A percentile compares a stretch with the other conserved stretches of the same genome.
phyloP scores from a whole-genome alignment of 2,329 filamentous ascomycete species.

The Botryotinia globosa region DNA sequence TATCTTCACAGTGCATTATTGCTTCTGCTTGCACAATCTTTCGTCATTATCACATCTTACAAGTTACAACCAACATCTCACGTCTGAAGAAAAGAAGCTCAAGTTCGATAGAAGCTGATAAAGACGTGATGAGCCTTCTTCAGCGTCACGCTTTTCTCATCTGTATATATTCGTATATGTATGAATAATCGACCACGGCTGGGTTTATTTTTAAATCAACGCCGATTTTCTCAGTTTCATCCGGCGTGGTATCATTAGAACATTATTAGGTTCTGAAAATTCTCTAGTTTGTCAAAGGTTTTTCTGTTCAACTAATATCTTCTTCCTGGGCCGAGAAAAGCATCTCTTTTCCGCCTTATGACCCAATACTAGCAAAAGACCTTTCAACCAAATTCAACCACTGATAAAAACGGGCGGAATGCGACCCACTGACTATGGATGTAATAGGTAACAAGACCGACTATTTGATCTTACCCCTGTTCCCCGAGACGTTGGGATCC shows the following conservation, averaged over 20 bases:
- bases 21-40: conserved; percentile 9
- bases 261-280: background rate
- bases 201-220: background rate
- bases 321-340: background rate
- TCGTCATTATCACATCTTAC: conserved; percentile 10
- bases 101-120: background rate
- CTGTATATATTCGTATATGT: too few species aligned
- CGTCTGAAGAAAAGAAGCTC: conserved; percentile 5
- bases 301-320: background rate
- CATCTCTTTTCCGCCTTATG: background rate
- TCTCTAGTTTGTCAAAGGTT: background rate
- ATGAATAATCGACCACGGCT: background rate
- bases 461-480: background rate
- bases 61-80: background rate
- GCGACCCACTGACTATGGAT: background rate
- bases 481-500: conserved; percentile 2
- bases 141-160: background rate
- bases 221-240: background rate
- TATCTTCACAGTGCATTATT: conserved; percentile 3
- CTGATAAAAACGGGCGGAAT: conserved; percentile 3
- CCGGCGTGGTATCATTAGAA: background rate
- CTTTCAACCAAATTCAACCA: background rate
- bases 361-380: background rate
- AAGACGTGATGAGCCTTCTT: background rate
- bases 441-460: conserved; percentile 2